phyloP scores from a whole-genome alignment of 1,284 basidiomycete genomes.

The Limonomyces culmigenus region DNA sequence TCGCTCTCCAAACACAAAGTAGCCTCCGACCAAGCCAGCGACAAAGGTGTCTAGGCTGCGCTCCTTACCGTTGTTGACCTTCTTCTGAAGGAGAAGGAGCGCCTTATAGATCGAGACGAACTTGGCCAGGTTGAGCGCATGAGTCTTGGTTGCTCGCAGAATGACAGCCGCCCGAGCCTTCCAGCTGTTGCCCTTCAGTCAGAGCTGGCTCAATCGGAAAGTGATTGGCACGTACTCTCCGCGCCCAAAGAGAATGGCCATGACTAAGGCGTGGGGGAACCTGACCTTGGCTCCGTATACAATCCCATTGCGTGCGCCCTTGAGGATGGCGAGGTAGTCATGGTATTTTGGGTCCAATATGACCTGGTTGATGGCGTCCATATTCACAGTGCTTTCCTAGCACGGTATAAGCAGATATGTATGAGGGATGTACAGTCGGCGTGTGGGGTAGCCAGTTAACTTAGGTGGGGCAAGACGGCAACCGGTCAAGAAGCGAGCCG shows the following conservation, averaged over 20 bases:
- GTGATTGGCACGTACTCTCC: conserved; percentile 56
- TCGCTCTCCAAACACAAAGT: conserved; percentile 84
- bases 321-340: conserved; percentile 82
- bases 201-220: background rate
- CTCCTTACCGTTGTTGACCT: conserved; percentile 68
- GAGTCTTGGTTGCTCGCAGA: conserved; percentile 77
- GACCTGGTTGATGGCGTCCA: conserved; percentile 24
- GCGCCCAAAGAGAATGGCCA: conserved; percentile 90
- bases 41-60: conserved; percentile 77
- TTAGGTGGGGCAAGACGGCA: too few species aligned
- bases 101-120: conserved; percentile 93
- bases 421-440: too few species aligned
- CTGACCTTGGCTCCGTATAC: conserved; percentile 88
- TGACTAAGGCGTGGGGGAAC: conserved; percentile 97
- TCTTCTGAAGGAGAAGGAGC: conserved; percentile 67
- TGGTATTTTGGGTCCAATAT: conserved; percentile 65
- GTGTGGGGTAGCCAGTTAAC: too few species aligned
- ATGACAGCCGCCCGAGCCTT: conserved; percentile 49
- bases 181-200: conserved; percentile 35
- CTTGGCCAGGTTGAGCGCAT: conserved; percentile 79
- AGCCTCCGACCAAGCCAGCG: conserved; percentile 86
- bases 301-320: conserved; percentile 89
- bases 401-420: too few species aligned
- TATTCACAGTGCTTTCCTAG: too few species aligned
- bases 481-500: too few species aligned